These are phyloP conservation scores for Cercospora zeae-maydis DNA, from an alignment of 2,329 filamentous ascomycete species.

Conservation along the genomic window DNA sequence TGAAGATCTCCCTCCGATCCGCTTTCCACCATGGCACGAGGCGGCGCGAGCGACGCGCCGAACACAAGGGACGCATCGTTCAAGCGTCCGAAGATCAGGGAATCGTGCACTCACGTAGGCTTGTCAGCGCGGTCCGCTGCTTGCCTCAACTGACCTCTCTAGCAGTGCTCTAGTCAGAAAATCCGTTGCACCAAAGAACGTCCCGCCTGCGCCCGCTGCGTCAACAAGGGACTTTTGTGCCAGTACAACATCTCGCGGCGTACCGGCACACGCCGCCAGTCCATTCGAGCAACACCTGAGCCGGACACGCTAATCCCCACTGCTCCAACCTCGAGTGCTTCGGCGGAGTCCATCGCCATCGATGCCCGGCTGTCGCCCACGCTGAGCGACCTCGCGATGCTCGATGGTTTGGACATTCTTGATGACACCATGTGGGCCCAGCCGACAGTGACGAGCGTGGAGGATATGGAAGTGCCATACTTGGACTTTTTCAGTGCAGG, in stretches of 20 bases:
- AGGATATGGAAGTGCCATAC: not conserved
- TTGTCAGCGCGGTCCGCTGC: not conserved
- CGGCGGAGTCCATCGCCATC: not conserved
- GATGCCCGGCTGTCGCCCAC: not conserved
- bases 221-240: conserved; percentile 5
- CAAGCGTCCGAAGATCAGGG: conserved; percentile 1
- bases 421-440: not conserved
- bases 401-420: not conserved
- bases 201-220: conserved; percentile 9
- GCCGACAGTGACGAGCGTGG: not conserved
- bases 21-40: not conserved
- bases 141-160: not conserved
- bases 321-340: not conserved
- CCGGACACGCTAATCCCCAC: not conserved
- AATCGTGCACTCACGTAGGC: conserved; percentile 3
- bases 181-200: conserved; percentile 13
- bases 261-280: conserved; percentile 3
- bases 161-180: conserved; percentile 7
- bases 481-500: not conserved
- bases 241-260: conserved; percentile 11
- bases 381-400: not conserved
- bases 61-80: not conserved
- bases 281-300: conserved; percentile 2
- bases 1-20: not conserved
- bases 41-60: not conserved